Evolutionary conservation across 192 early-diverging fungal species (phyloP).

Genomic region (Dimargaris verticillata): DNA sequence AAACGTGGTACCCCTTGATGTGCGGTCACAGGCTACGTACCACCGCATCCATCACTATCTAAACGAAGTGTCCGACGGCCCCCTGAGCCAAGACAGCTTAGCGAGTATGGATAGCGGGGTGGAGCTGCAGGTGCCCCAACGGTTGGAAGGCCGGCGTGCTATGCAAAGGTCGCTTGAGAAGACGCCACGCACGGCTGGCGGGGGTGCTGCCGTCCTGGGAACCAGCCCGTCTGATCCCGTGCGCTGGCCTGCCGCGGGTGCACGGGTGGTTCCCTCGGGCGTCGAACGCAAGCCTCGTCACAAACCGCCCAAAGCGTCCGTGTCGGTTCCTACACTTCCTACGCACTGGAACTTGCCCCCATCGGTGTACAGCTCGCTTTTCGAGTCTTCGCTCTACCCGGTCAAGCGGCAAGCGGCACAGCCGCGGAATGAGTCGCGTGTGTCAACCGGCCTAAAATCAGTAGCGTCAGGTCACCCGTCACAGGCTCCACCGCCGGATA

Average conservation of each 20-base stretch:
- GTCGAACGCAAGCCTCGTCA: background rate
- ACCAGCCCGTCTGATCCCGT: background rate
- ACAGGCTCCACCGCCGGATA: too few relatives aligned
- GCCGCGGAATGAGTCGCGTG: too few relatives aligned
- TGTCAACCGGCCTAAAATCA: too few relatives aligned
- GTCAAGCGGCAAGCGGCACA: too few relatives aligned
- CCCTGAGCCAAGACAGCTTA: background rate
- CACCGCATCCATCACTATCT: conserved; percentile 5
- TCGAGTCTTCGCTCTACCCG: background rate
- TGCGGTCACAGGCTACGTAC: conserved; percentile 1
- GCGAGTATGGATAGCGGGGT: conserved; percentile 2
- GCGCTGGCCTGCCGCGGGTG: background rate
- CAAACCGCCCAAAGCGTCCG: background rate
- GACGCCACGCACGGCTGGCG: background rate
- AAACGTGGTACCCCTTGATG: conserved; percentile 1
- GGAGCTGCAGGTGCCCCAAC: background rate
- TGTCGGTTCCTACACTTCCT: background rate
- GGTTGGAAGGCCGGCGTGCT: background rate
- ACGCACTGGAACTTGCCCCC: conserved; percentile 2
- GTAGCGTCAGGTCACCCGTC: too few relatives aligned
- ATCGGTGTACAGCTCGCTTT: background rate
- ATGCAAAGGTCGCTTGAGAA: background rate
- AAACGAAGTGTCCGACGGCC: conserved; percentile 2
- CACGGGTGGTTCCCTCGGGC: conserved; percentile 4
- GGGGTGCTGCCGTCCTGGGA: background rate